Base-by-base conservation (phyloP, 805 yeast species). In the Saccharomycopsis fermentans region DNA sequence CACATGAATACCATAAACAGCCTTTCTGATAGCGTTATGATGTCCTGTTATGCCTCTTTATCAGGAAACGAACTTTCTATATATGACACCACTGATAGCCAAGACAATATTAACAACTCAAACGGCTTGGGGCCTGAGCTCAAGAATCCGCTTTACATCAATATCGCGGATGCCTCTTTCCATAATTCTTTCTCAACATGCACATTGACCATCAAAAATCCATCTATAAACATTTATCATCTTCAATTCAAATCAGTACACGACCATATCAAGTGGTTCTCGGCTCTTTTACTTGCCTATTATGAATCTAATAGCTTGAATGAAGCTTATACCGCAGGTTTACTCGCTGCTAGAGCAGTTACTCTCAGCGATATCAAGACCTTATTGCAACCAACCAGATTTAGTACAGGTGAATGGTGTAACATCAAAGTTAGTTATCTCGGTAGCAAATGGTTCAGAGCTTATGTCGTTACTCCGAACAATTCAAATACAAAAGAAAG, bases 311-410 rank as follows among this genome's bases (percentile, higher is more conserved):
- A 75, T 19, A 77, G 79, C 54, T 71, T 84, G 56, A 82, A 80
- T 65, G 86, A 83, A 68, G 77, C 83, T 21, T 84, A 79, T 65
- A 83, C 88, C 0, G 90, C 87, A 6, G 86, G 83, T 2, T 69
- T 83, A 36, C 68, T 84, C 36, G 79, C 86, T 8, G 69, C 80
- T 8, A 82, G 80, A 63, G 89, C 85, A 1, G 73, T 81, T 2
- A 68, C 72, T 56, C 73, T 84, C 58, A 74, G 79, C 2, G 90
- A 84, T 66, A 74, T 83, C 48, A 81, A 82, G 64, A 80, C 83
- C 1, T 71, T 84, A 19, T 71, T 84, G 62, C 76, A 81, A 51
- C 77, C 75, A 60, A 74, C 80, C 60, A 69, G 73, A 55, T 77
- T 72, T 63, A 65, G 75, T 4, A 74, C 76, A 61, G 77, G 71